These are phyloP conservation scores for Dendrobium huoshanense DNA, from an alignment of 106 monocot species.

Conservation along the genomic window DNA sequence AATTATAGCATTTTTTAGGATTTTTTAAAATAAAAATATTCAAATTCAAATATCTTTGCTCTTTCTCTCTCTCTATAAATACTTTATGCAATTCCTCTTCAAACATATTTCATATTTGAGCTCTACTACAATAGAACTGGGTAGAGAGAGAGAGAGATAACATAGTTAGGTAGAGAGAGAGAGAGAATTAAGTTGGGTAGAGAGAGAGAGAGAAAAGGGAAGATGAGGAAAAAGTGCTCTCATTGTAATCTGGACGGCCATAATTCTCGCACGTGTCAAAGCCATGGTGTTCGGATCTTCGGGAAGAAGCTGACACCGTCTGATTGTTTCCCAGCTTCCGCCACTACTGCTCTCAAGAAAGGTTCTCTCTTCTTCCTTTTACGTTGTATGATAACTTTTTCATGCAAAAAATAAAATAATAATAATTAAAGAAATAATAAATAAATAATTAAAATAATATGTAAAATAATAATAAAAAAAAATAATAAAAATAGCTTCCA, in stretches of 20 bases:
- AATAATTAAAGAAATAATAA: too few species aligned
- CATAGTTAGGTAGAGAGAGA: too few species aligned
- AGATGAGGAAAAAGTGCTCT: constrained; percentile 24
- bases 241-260: constrained; percentile 27
- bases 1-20: background rate
- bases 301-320: constrained; percentile 15
- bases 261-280: constrained; percentile 31
- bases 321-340: background rate
- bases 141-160: background rate
- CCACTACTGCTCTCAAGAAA: background rate
- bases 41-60: too few species aligned
- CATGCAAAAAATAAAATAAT: too few species aligned
- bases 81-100: background rate
- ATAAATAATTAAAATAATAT: too few species aligned
- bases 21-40: too few species aligned
- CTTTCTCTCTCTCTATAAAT: background rate
- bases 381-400: too few species aligned
- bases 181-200: too few species aligned
- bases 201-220: background rate
- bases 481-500: too few species aligned
- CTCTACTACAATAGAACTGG: too few species aligned
- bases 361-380: background rate
- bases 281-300: constrained; percentile 19
- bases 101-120: too few species aligned
- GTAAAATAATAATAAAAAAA: too few species aligned